Base-by-base conservation (phyloP, 192 early-diverging fungal genomes). In the Rhizophagus clarus region DNA sequence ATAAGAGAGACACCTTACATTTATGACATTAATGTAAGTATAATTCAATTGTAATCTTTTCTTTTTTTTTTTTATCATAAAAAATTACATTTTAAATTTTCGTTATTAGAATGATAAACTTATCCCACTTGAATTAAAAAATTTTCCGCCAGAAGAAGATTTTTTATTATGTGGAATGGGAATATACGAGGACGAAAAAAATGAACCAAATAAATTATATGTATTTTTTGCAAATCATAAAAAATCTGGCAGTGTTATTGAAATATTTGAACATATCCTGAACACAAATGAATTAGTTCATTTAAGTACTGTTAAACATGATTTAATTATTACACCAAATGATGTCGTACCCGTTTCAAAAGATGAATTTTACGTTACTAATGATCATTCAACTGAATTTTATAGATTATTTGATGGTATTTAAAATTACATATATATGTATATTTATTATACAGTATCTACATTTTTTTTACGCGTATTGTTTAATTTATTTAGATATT, bases 161-260 rank as follows among this genome's bases (percentile, higher is more conserved):
- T 69, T 86, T 3, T 82, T 82, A 26, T 85, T 88, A 24, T 89
- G 89, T 72, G 90, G 89, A 20, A 80, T 91, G 56, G 90, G 85
- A 47, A 80, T 90, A 10, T 87, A 84, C 80, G 86, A 86, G 62
- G 83, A 84, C 3, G 84, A 88, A 6, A 22, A n/a, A 11, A 22
- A 76, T 34, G 49, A 56, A 22, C 51, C 80, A 1, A 83, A 47
- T 0, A 86, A 87, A 37, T 81, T 89, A 32, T 87, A 86, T 26
- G 81, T 91, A 69, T 89, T 90, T 83, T 80, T 86, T 61, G 81
- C 90, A 51, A 91, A 91, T 83, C 90, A 91, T 78, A 87, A 88
- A 83, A 84, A 83, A 22, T 76, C 84, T 11, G 88, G 89, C 12
- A 82, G 81, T 61, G 90, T 84, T 5, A 79, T 91, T 34, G 89